Conservation (phyloP, 139 green algal species). For the Axilococcus clingmanii region DNA sequence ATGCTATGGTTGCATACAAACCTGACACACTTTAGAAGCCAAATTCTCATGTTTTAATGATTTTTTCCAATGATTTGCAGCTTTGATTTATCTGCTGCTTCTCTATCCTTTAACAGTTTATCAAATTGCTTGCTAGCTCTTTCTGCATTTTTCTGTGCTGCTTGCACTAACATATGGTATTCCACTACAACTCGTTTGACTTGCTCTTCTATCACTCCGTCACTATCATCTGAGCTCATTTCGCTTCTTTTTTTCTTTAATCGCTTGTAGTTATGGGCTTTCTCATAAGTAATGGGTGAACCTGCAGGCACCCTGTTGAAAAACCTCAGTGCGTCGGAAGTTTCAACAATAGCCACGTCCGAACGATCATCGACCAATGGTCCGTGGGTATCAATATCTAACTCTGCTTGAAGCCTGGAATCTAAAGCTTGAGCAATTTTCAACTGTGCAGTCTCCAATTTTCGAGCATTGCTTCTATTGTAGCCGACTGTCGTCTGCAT, state of each 20-base stretch:
- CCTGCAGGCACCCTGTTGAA: too few species aligned
- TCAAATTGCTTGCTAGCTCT: conserved; percentile 1
- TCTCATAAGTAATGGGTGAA: too few species aligned
- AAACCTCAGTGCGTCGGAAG: too few species aligned
- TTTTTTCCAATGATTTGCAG: neutral
- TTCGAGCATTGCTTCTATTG: neutral
- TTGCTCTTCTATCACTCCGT: conserved; percentile 4
- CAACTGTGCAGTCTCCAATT: conserved; percentile 8
- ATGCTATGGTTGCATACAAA: conserved; percentile 81
- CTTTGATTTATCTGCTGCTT: conserved; percentile 5
- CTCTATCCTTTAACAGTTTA: conserved; percentile 2
- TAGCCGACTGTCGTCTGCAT: too few species aligned
- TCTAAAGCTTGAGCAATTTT: conserved; percentile 4
- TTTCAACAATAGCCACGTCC: too few species aligned
- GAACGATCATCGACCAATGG: neutral
- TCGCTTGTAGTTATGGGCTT: too few species aligned
- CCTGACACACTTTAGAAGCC: too few species aligned
- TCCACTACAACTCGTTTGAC: conserved; percentile 1
- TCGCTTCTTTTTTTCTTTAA: too few species aligned
- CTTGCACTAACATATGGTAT: conserved; percentile 3
- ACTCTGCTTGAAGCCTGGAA: neutral
- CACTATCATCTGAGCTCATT: too few species aligned
- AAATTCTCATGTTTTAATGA: too few species aligned
- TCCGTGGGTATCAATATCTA: neutral
- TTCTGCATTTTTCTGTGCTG: neutral